Evolutionary conservation across 1,139 yeast genomes (phyloP).

Genomic region (Eremothecium coryli): DNA sequence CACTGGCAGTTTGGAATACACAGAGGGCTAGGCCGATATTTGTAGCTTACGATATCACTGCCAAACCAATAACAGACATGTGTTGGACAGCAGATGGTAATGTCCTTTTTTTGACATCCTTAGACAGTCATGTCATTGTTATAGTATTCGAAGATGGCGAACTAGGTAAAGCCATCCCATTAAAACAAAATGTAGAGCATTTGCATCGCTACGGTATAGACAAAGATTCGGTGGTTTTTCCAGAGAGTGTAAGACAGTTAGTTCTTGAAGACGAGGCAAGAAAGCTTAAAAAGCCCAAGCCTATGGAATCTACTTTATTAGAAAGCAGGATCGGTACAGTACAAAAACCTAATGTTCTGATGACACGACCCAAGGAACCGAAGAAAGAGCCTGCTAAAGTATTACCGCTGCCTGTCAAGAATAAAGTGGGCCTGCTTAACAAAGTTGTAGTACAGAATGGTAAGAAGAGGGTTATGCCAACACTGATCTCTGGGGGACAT

Average conservation of each 20-base stretch:
- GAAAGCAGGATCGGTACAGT: conserved; percentile 8
- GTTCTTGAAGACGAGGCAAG: conserved; percentile 55
- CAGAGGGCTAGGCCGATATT: conserved; percentile 50
- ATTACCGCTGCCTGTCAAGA: conserved; percentile 17
- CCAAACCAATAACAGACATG: conserved; percentile 61
- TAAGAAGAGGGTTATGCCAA: conserved; percentile 78
- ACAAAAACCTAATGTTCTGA: conserved; percentile 8
- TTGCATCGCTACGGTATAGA: conserved; percentile 83
- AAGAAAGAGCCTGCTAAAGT: conserved; percentile 2
- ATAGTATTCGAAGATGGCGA: conserved; percentile 61
- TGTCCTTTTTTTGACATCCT: conserved; percentile 60
- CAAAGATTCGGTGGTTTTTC: conserved; percentile 70
- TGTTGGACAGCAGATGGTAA: conserved; percentile 76
- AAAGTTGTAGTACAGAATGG: conserved; percentile 41
- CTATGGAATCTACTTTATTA: conserved; percentile 2
- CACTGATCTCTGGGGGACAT: conserved; percentile 50
- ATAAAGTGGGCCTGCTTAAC: conserved; percentile 24
- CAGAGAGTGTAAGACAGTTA: conserved; percentile 79
- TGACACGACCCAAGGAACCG: conserved; percentile 2
- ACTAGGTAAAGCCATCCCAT: conserved; percentile 61
- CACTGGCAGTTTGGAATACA: conserved; percentile 65
- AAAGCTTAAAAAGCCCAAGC: conserved; percentile 16
- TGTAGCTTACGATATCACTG: conserved; percentile 53
- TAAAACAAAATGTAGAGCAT: conserved; percentile 57
- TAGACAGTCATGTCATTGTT: conserved; percentile 79